Base-by-base conservation (phyloP, 345 rosid species). In the Diplotaxis tenuifolia region DNA sequence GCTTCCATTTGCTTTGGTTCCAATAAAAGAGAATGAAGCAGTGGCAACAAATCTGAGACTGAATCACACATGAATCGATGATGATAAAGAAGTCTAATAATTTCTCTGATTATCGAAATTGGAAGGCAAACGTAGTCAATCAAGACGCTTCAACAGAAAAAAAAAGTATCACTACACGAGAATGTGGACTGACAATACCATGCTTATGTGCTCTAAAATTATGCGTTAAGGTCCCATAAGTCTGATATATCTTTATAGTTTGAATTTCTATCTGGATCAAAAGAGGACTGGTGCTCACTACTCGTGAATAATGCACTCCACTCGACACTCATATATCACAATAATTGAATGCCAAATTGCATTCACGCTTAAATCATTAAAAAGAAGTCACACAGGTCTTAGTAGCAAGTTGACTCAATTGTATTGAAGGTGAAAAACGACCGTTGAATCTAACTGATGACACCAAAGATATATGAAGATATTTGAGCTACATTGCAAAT, bases 381-480 rank as follows among this genome's bases (percentile, higher is more conserved):
- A 53, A 75, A 38, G 32, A 36, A 49, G 42, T 49, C 53, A 67
- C 10, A 60, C 9, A 50, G 27, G 40, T 67, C 52, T 68, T 68
- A 32, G 25, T 36, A 38, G 7, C 73, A 68, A 9, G 34, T 34
- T 36, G 62, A 52, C 72, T 49, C 62, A 67, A 60, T 59, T 32
- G 29, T 16, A 49, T 38, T 62, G 53, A 22, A 16, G 11, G 61
- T 45, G 62, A 7, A 70, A 71, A 21, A 38, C 16, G 55, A 16
- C 27, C 14, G 38, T 9, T 34, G 23, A 77, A 76, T 70, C 75
- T 56, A 45, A 70, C 62, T 54, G 53, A 67, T 11, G 64, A 57
- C 34, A 70, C 15, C 70, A 76, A 21, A 21, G 29, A 18, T 18
- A 42, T 42, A 55, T 42, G 32, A 56, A 53, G 22, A 52, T 61